Conservation (phyloP, 306 rosid genomes). For the Dalbergia cultrata region DNA sequence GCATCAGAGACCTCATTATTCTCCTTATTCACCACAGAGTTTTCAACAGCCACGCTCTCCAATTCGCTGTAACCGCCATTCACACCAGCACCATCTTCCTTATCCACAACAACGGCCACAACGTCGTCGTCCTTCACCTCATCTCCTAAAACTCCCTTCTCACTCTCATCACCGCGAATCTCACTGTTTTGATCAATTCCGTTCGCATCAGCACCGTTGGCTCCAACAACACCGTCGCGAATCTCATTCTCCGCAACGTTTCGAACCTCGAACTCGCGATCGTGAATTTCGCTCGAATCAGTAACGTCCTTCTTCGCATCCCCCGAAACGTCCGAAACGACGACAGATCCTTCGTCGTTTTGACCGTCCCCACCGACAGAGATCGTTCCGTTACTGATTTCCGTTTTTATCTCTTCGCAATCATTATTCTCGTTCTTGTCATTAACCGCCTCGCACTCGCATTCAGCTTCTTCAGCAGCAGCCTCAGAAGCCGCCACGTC, state of each 20-base stretch:
- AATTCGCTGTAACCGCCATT: slow-evolving; percentile 30
- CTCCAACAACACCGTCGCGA: not conserved
- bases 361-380: not conserved
- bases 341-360: slow-evolving; percentile 47
- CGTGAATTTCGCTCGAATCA: not conserved
- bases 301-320: slow-evolving; percentile 8
- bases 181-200: not conserved
- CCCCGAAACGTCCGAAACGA: not conserved
- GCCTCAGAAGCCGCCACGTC: slow-evolving; percentile 32
- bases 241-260: slow-evolving; percentile 29
- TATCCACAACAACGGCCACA: not conserved
- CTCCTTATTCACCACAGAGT: not conserved
- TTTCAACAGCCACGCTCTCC: slow-evolving; percentile 36
- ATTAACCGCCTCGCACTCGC: slow-evolving; percentile 14
- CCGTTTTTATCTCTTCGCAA: not conserved
- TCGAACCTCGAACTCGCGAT: slow-evolving; percentile 2
- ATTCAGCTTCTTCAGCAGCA: slow-evolving; percentile 38
- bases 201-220: slow-evolving; percentile 19
- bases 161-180: slow-evolving; percentile 17
- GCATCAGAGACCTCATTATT: not conserved
- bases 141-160: slow-evolving; percentile 12
- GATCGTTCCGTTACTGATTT: not conserved
- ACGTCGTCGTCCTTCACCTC: slow-evolving; percentile 18
- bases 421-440: slow-evolving; percentile 22
- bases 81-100: slow-evolving; percentile 8